Base-by-base conservation (phyloP, 192 early-diverging fungal species). In the Linnemannia hyalina region DNA sequence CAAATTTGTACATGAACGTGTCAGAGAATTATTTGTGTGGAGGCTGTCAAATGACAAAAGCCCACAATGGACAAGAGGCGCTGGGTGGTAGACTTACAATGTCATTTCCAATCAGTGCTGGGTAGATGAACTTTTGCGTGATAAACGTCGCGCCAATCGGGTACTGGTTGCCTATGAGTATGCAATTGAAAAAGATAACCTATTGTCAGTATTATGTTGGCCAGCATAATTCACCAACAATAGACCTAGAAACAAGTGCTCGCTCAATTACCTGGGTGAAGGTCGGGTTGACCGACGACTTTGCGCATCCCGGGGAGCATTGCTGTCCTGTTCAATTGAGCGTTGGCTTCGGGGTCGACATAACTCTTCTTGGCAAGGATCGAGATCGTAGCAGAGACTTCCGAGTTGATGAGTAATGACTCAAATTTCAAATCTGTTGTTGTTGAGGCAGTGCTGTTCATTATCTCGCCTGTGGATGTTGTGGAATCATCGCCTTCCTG, bases 31-130 rank as follows among this genome's bases (percentile, higher is more conserved):
- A 6, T 41, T 42, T 70, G 38, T 70, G 0, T 23, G 38, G 38
- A 40, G 1, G 11, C 35, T 29, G 60, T 1, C 13, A 65, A 65
- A 32, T 32, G 8, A 7, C 36, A 15, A 42, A 70, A 23, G 22
- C 20, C 44, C 0, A 29, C 20, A 22, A 2, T 23, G 1, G 32
- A 22, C 18, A 18, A 35, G 32, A 8, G 10, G 16, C 6, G 20
- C 6, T 0, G 13, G 29, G 11, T 26, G 57, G n/a, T 41, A 49
- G 8, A 70, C 80, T 75, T 82, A 88, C 80, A 38, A 88, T 82
- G 69, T 94, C 92, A 15, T 89, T 88, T 29, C 93, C 93, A 74
- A 94, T 91, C 54, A 94, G 70, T 38, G 87, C 90, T 26, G 93
- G 93, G 70, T 91, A 92, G 29, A 93, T 85, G 36, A 78, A 72